Evolutionary conservation across 768 basidiomycete species (phyloP), one percentile per base, ranked within the genome.

Genomic region (Leucocoprinus leucothites): DNA sequence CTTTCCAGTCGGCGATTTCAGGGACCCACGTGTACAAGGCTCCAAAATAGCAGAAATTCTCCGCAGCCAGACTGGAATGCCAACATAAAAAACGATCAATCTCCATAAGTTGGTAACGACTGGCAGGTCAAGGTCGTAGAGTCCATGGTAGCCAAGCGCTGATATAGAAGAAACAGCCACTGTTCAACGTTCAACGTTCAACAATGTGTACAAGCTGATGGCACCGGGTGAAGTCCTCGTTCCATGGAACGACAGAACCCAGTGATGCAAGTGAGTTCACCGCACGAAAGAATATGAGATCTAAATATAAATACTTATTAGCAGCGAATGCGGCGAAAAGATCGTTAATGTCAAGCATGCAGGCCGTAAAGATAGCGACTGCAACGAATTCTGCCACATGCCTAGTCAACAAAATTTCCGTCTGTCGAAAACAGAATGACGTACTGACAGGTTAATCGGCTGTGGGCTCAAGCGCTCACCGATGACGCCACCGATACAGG

Each of bases 231-330:
- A 90, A 90, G 60, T 91, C 77, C 2, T 85, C 90, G 68, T 96
- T 94, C 93, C 91, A 95, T 6, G 91, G 91, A 60, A 98, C 88
- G 1, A 95, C 91, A 51, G 80, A 85, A 2, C 95, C 94, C 86
- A 48, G 41, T 13, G 21, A 44, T 69, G 67, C 42, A 16, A 31
- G 31, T 31, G 57, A 31, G 54, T 13, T 5, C 13, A 13, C 6
- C 31, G 31, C 31, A 34, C 18, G 22, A 45, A 24, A 3, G 25
- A 13, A 45, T 45, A 13, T 45, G 43, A 45, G 43, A 11, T 22
- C 21, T 13, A 45, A 21, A 14, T 45, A 11, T 45, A 28, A 3
- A 8, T n/a, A 25, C 50, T 31, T 31, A 82, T 86, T 87, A 61
- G 84, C 84, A 48, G 87, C 87, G 65, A 95, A 97, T 1, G 90